phyloP scores from a whole-genome alignment of 1,139 yeast genomes.

The Scheffersomyces quercinus region DNA sequence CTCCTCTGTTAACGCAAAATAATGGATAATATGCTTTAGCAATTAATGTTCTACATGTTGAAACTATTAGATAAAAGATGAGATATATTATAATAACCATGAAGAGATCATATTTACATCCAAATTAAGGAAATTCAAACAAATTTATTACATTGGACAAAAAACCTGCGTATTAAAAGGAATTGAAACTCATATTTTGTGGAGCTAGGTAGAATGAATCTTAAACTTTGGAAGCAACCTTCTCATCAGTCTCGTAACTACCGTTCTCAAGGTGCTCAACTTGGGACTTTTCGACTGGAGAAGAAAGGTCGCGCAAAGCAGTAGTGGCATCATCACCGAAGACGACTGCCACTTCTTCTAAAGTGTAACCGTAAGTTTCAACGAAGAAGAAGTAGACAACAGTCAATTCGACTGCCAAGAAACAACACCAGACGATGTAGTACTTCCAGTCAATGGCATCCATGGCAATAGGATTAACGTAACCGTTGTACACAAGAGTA shows the following conservation, averaged over 20 bases:
- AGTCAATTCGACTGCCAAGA: slow-evolving; percentile 35
- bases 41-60: no score
- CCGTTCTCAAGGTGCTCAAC: slow-evolving; percentile 1
- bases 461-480: slow-evolving; percentile 62
- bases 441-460: slow-evolving; percentile 60
- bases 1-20: no score
- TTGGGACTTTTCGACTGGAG: slow-evolving; percentile 1
- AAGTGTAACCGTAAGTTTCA: slow-evolving; percentile 53
- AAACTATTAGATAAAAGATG: no score
- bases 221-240: neutral
- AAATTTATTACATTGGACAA: no score
- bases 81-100: no score
- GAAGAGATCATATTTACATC: no score
- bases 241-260: neutral
- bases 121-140: no score
- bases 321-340: slow-evolving; percentile 39
- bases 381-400: slow-evolving; percentile 46
- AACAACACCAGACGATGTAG: slow-evolving; percentile 54
- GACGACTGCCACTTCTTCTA: slow-evolving; percentile 54
- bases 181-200: neutral
- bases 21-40: no score
- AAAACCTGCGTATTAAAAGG: neutral
- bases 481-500: slow-evolving; percentile 34
- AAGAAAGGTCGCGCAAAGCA: neutral
- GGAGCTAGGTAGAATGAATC: neutral